Evolutionary conservation across 2,329 filamentous ascomycete genomes (phyloP).

Genomic region (Aspergillus amoenus): DNA sequence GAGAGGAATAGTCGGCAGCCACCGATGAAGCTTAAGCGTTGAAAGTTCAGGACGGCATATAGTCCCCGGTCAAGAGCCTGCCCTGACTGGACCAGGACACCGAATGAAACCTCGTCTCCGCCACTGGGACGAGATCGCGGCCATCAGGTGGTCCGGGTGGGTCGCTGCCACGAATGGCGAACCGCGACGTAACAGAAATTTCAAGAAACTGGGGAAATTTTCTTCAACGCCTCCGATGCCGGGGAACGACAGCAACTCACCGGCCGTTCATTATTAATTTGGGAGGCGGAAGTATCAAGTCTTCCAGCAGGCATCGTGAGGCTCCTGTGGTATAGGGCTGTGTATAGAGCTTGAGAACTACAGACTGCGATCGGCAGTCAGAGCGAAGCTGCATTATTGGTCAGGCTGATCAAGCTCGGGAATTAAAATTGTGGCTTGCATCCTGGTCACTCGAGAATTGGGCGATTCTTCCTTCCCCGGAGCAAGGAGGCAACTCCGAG

Average conservation of each 20-base stretch:
- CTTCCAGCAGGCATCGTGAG: background rate
- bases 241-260: background rate
- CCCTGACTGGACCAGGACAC: background rate
- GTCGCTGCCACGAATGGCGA: slow-evolving; percentile 19
- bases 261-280: slow-evolving; percentile 3
- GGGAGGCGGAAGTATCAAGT: background rate
- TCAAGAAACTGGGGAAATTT: slow-evolving; percentile 20
- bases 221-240: slow-evolving; percentile 11
- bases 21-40: background rate
- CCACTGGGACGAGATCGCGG: slow-evolving; percentile 17
- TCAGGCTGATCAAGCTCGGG: slow-evolving; percentile 2
- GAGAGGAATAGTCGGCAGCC: background rate
- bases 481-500: background rate
- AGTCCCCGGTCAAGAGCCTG: no score
- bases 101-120: slow-evolving; percentile 3
- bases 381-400: background rate
- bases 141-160: slow-evolving; percentile 13
- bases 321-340: background rate
- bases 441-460: background rate
- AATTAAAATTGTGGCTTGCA: slow-evolving; percentile 6
- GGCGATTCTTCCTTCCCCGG: background rate
- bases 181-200: slow-evolving; percentile 23
- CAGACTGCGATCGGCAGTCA: background rate
- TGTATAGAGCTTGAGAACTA: background rate
- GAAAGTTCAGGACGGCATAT: no score